phyloP scores from a whole-genome alignment of 2,329 filamentous ascomycete genomes.

The Fusarium citri region DNA sequence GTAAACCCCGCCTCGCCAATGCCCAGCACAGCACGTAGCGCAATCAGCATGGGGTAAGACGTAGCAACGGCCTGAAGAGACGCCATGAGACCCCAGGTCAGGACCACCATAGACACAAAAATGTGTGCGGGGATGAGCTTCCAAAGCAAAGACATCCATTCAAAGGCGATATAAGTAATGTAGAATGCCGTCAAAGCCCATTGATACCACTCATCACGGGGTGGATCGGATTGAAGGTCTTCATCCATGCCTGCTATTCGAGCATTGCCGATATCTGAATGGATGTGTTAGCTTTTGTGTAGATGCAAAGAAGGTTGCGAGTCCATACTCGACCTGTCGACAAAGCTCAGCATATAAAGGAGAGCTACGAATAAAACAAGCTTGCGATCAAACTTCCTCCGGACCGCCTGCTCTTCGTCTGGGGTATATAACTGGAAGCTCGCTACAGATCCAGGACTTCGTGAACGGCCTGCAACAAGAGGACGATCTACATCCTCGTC shows the following conservation, averaged over 20 bases:
- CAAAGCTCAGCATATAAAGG: constrained; percentile 85
- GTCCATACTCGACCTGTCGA: constrained; percentile 84
- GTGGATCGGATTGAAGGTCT: constrained; percentile 66
- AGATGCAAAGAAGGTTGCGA: neutral
- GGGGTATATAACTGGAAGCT: constrained; percentile 60
- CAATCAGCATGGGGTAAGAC: constrained; percentile 70
- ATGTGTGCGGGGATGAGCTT: constrained; percentile 69
- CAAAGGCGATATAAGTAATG: constrained; percentile 71
- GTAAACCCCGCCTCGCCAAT: constrained; percentile 75
- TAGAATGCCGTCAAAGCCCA: constrained; percentile 73
- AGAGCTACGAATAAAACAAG: constrained; percentile 85
- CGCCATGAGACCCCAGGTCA: constrained; percentile 82
- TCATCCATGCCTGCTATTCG: constrained; percentile 72
- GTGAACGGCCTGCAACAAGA: constrained; percentile 36
- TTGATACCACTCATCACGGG: constrained; percentile 63
- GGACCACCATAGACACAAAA: constrained; percentile 71
- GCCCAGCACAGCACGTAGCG: constrained; percentile 67
- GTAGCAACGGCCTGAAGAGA: constrained; percentile 76
- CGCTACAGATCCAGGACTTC: constrained; percentile 50
- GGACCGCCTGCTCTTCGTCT: constrained; percentile 78
- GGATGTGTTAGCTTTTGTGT: neutral
- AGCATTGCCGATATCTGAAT: constrained; percentile 70
- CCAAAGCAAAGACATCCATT: constrained; percentile 75
- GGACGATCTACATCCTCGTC: constrained; percentile 36
- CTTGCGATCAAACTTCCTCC: constrained; percentile 79